Evolutionary conservation across 2,329 filamentous ascomycete species (phyloP).

Genomic region (Neoascochyta sp.): DNA sequence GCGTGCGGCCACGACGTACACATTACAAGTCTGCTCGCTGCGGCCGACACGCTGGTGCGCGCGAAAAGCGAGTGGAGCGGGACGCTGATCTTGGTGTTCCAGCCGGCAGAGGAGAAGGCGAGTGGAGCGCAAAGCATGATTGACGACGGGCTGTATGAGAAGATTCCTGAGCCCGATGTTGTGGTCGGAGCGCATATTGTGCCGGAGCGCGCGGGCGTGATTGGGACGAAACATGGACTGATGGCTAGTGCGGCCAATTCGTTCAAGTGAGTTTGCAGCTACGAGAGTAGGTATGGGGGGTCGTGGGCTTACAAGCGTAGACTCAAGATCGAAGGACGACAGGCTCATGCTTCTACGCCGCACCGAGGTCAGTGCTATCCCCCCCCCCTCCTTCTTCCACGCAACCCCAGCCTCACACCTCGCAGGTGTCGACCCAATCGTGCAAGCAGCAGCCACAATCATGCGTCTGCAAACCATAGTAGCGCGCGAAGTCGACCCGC

Average conservation of each 20-base stretch:
- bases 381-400: no score
- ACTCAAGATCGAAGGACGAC: constrained; percentile 56
- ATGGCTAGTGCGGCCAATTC: constrained; percentile 44
- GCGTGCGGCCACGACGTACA: constrained; percentile 65
- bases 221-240: constrained; percentile 43
- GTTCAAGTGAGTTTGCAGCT: constrained; percentile 21
- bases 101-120: constrained; percentile 64
- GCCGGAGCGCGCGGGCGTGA: constrained; percentile 39
- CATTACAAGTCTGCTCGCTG: constrained; percentile 56
- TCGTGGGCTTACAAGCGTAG: constrained; percentile 30
- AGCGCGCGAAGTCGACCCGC: constrained; percentile 52
- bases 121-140: constrained; percentile 62
- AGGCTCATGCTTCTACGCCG: constrained; percentile 57
- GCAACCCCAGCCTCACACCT: no score
- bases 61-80: constrained; percentile 55
- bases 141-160: constrained; percentile 55
- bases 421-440: constrained; percentile 54
- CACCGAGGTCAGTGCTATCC: constrained; percentile 45
- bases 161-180: constrained; percentile 54
- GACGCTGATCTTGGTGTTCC: constrained; percentile 62
- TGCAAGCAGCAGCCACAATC: constrained; percentile 56
- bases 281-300: no score
- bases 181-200: constrained; percentile 58
- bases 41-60: constrained; percentile 49
- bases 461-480: constrained; percentile 59